Evolutionary conservation across 164 flowering plant genomes (phyloP).

Genomic region (Nelumbo lutea): DNA sequence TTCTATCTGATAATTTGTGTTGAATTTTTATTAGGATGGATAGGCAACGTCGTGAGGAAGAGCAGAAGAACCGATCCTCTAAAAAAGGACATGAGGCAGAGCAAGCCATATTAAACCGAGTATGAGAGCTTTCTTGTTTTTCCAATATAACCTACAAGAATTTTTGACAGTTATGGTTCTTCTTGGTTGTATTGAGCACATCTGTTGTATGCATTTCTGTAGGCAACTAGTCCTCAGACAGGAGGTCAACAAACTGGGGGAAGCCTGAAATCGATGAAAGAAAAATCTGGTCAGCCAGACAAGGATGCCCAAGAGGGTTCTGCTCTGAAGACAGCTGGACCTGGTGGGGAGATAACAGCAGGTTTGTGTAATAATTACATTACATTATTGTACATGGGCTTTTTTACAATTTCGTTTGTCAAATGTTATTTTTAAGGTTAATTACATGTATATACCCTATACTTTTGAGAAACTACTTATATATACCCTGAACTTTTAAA

Average conservation of each 20-base stretch:
- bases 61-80: conserved; percentile 60
- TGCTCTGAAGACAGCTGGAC: conserved; percentile 77
- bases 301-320: conserved; percentile 78
- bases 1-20: conserved; percentile 2
- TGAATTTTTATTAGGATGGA: conserved; percentile 65
- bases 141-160: not conserved
- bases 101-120: conserved; percentile 74
- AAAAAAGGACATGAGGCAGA: conserved; percentile 83
- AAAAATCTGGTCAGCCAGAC: conserved; percentile 60
- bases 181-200: not conserved
- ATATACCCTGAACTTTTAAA: too few relatives aligned
- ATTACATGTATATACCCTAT: too few relatives aligned
- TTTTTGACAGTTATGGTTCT: not conserved
- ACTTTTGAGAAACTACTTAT: too few relatives aligned
- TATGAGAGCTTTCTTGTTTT: conserved; percentile 17
- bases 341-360: conserved; percentile 94
- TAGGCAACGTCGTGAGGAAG: conserved; percentile 95
- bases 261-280: conserved; percentile 86
- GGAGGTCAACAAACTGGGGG: conserved; percentile 68
- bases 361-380: conserved; percentile 36
- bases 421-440: too few relatives aligned
- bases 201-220: conserved; percentile 4
- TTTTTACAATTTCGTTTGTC: too few relatives aligned
- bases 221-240: conserved; percentile 98
- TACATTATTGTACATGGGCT: not conserved